Evolutionary conservation across 768 basidiomycete species (phyloP).

Genomic region (Boletus sensibilis): DNA sequence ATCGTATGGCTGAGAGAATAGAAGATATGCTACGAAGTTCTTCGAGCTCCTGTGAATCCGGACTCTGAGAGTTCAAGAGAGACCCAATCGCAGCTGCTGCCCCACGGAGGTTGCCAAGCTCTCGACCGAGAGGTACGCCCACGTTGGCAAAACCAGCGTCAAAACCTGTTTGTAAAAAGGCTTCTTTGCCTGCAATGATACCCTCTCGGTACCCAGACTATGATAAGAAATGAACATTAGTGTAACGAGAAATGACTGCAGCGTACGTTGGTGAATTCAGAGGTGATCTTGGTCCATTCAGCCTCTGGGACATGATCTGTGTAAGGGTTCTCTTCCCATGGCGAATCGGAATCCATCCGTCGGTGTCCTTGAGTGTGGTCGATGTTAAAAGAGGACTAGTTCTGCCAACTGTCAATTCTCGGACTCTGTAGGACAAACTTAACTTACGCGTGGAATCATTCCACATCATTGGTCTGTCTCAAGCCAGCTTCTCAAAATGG

Average conservation of each 20-base stretch:
- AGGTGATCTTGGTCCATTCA: conserved; percentile 69
- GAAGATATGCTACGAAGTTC: conserved; percentile 55
- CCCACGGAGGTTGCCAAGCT: conserved; percentile 79
- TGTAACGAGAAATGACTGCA: neutral
- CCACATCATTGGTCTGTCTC: neutral
- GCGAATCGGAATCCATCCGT: conserved; percentile 42
- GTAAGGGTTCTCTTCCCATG: conserved; percentile 55
- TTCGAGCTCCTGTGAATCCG: conserved; percentile 21
- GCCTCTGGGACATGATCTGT: conserved; percentile 38
- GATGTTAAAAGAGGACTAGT: neutral
- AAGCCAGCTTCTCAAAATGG: neutral
- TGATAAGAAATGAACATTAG: neutral
- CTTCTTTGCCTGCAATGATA: conserved; percentile 88
- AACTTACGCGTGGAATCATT: neutral
- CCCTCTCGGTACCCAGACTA: conserved; percentile 97
- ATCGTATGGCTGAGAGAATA: conserved; percentile 57
- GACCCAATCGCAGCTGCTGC: conserved; percentile 59
- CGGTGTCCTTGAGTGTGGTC: neutral
- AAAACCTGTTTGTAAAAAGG: conserved; percentile 85
- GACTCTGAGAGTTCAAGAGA: conserved; percentile 43
- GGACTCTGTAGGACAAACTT: neutral
- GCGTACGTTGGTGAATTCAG: conserved; percentile 69
- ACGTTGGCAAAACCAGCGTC: conserved; percentile 75
- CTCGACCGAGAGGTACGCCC: conserved; percentile 73
- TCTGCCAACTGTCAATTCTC: neutral